Conservation (phyloP, 352 stramenopile genomes). For the Pythium monospermum region DNA sequence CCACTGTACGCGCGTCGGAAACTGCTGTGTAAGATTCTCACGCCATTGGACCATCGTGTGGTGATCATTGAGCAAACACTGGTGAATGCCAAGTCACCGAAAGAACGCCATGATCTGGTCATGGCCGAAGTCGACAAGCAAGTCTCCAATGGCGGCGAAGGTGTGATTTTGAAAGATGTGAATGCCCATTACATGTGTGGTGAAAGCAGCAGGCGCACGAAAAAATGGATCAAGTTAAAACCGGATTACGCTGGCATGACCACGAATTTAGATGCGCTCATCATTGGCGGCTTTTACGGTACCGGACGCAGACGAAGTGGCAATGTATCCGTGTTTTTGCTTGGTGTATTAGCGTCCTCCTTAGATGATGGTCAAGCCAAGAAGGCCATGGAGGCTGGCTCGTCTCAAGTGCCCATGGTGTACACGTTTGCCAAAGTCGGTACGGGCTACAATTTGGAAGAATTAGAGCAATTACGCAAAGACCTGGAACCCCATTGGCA, state of each 20-base stretch:
- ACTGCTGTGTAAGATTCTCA: slow-evolving; percentile 62
- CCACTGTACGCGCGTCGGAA: slow-evolving; percentile 54
- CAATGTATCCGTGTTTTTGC: slow-evolving; percentile 77
- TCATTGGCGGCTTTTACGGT: slow-evolving; percentile 80
- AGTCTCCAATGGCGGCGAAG: slow-evolving; percentile 69
- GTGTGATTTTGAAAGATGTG: slow-evolving; percentile 81
- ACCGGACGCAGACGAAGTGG: slow-evolving; percentile 68
- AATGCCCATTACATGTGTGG: slow-evolving; percentile 88
- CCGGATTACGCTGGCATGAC: slow-evolving; percentile 85
- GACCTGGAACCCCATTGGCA: slow-evolving; percentile 80
- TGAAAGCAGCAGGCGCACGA: slow-evolving; percentile 67
- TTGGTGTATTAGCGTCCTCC: slow-evolving; percentile 59
- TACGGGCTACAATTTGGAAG: slow-evolving; percentile 79
- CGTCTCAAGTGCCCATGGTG: slow-evolving; percentile 45
- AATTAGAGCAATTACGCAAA: slow-evolving; percentile 64
- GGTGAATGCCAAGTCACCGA: slow-evolving; percentile 64
- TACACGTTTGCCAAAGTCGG: slow-evolving; percentile 83
- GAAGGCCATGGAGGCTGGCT: slow-evolving; percentile 42
- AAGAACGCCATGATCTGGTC: slow-evolving; percentile 71
- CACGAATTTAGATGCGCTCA: slow-evolving; percentile 72
- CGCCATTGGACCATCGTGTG: slow-evolving; percentile 64
- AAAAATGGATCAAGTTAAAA: slow-evolving; percentile 87
- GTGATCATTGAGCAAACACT: slow-evolving; percentile 78
- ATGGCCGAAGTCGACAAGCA: slow-evolving; percentile 79
- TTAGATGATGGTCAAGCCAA: slow-evolving; percentile 45